These are phyloP conservation scores for Puccinia triticina DNA, from an alignment of 1,284 basidiomycete genomes.

Conservation along the genomic window DNA sequence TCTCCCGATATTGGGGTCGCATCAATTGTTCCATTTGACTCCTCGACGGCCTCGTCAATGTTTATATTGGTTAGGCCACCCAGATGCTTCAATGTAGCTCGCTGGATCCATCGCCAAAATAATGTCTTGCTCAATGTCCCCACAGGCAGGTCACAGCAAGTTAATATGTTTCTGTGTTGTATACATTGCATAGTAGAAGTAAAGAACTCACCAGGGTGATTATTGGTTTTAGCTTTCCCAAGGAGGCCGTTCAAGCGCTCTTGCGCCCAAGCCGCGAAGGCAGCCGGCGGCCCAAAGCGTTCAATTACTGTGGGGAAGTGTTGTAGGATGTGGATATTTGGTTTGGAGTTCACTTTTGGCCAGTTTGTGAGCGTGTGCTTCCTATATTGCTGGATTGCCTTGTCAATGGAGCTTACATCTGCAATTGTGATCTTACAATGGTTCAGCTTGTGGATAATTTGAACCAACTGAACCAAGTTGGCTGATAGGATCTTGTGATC, in stretches of 20 bases:
- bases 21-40: neutral
- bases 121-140: constrained; percentile 11
- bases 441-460: neutral
- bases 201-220: neutral
- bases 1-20: neutral
- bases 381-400: neutral
- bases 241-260: constrained; percentile 24
- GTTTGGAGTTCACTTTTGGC: constrained; percentile 11
- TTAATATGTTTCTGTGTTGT: neutral
- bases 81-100: neutral
- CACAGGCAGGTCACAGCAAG: neutral
- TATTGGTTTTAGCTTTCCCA: no score
- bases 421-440: neutral
- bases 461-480: constrained; percentile 1
- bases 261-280: constrained; percentile 15
- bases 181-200: neutral
- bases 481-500: neutral
- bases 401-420: neutral
- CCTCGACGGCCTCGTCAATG: neutral
- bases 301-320: constrained; percentile 8
- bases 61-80: neutral
- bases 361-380: constrained; percentile 1
- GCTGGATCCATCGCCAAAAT: constrained; percentile 1
- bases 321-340: constrained; percentile 20
- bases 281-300: constrained; percentile 25